Evolutionary conservation across 2,329 filamentous ascomycete genomes (phyloP).

Genomic region (Diaporthe humulicola): DNA sequence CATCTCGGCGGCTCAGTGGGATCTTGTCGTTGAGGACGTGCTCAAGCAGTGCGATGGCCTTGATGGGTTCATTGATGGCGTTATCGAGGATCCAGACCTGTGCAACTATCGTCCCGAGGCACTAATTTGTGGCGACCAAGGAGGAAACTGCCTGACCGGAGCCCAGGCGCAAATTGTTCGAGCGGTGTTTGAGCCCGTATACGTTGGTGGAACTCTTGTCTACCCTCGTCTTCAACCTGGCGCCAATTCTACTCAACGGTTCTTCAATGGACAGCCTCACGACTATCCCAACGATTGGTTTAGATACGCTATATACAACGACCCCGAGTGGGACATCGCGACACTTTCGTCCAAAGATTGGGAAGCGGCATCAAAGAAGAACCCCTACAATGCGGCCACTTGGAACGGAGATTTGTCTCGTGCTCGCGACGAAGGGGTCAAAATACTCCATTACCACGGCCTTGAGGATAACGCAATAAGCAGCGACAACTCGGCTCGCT

Average conservation of each 20-base stretch:
- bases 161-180: conserved; percentile 46
- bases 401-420: conserved; percentile 53
- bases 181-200: conserved; percentile 25
- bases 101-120: conserved; percentile 58
- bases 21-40: conserved; percentile 57
- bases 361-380: conserved; percentile 38
- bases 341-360: conserved; percentile 56
- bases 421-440: conserved; percentile 54
- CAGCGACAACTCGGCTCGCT: conserved; percentile 58
- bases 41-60: conserved; percentile 62
- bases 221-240: conserved; percentile 65
- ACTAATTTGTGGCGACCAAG: conserved; percentile 42
- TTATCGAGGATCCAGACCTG: conserved; percentile 59
- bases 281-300: conserved; percentile 61
- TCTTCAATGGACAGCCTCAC: conserved; percentile 56
- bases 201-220: conserved; percentile 57
- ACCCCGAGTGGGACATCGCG: conserved; percentile 56
- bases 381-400: conserved; percentile 44
- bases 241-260: conserved; percentile 53
- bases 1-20: conserved; percentile 51
- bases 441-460: conserved; percentile 62
- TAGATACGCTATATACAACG: conserved; percentile 61
- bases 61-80: conserved; percentile 63
- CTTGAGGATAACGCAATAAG: conserved; percentile 58
- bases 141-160: conserved; percentile 50